Evolutionary conservation across 2,329 filamentous ascomycete genomes (phyloP), one percentile per base, ranked within the genome.

Genomic region (Ophiostoma montium): DNA sequence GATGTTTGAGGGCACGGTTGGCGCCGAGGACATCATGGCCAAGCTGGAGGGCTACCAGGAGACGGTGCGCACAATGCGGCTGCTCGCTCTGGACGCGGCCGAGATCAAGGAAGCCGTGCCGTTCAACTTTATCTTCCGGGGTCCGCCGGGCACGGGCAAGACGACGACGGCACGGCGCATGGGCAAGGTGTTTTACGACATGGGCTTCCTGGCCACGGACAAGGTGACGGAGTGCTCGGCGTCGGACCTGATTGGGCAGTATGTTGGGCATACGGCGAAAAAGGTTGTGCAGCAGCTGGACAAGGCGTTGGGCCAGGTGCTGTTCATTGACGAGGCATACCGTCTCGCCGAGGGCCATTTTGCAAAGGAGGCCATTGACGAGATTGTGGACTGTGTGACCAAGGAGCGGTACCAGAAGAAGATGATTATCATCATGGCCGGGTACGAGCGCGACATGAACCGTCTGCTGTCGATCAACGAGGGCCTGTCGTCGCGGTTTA

Each of bases 291-390:
- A 74, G 30, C 61, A 74, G 0, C 62, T 87, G 0, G 78, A 85
- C 48, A 74, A 68, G 35, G 76, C 75, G 0, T 67, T 86, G 0
- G 82, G 84, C 0, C 75, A 73, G 19, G 77, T 87, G 0, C 67
- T 88, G 0, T 80, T 87, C 52, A 73, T 88, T 8, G 83, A 87
- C 50, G 82, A 86, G 58, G 82, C 82, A 0, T 86, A 86, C 54
- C 71, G 81, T 0, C 70, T 86, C 1, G 68, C 65, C 0, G 71
- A 75, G 1, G 76, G 75, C 0, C 57, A 58, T 0, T 86, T 76
- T 55, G 78, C 75, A 0, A 71, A 73, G 41, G 73, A 76, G 51
- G 73, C 74, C 0, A 61, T 75, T 2, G 72, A 75, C 39, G 74
- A 77, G 57, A 57, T 77, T 0, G 70, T 76, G 0, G 70, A 75